phyloP scores from a whole-genome alignment of 1,284 basidiomycete species.

The Cyathus olla region DNA sequence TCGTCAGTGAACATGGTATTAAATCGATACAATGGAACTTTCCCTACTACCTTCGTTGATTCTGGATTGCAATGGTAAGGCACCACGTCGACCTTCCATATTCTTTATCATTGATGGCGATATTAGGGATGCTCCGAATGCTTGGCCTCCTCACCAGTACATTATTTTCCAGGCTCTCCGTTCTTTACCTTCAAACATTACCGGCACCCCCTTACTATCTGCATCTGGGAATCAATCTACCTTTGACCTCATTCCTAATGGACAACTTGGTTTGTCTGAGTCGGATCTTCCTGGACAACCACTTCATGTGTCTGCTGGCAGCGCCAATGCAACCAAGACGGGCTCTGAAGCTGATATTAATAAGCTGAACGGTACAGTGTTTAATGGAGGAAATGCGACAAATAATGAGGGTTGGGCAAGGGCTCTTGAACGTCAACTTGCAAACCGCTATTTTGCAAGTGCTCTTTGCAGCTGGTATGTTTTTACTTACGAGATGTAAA shows the following conservation, averaged over 20 bases:
- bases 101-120: neutral
- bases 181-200: conserved; percentile 77
- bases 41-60: conserved; percentile 79
- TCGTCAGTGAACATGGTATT: conserved; percentile 81
- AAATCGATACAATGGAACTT: conserved; percentile 87
- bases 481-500: neutral
- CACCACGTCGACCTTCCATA: neutral
- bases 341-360: conserved; percentile 73
- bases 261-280: conserved; percentile 81
- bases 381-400: conserved; percentile 79
- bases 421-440: conserved; percentile 76
- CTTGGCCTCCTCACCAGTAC: conserved; percentile 91
- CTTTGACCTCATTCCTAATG: conserved; percentile 76
- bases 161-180: conserved; percentile 85
- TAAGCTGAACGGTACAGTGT: conserved; percentile 66
- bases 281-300: conserved; percentile 77
- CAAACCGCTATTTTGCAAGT: conserved; percentile 86
- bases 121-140: conserved; percentile 77
- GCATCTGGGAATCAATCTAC: conserved; percentile 63
- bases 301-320: conserved; percentile 48
- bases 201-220: conserved; percentile 59
- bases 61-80: conserved; percentile 86
- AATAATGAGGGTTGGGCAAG: conserved; percentile 75
- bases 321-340: conserved; percentile 60
- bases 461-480: conserved; percentile 90